Evolutionary conservation across 805 yeast species (phyloP), one percentile per base, ranked within the genome.

Genomic region (Wickerhamomyces bovis): DNA sequence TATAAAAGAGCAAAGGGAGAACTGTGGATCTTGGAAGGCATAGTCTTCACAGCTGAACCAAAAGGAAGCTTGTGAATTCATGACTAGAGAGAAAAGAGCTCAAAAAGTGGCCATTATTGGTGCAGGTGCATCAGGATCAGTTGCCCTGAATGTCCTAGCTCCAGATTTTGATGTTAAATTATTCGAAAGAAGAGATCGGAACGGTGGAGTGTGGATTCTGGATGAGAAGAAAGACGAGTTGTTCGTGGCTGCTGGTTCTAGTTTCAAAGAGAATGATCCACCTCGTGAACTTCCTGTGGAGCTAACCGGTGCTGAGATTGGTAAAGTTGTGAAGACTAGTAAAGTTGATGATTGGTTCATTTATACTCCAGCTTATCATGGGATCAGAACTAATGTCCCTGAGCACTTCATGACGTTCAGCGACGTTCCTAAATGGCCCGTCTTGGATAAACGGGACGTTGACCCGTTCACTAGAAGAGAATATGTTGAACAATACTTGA

Each of bases 111-210:
- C 73, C 19, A 60, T 73, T 16, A 68, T 73, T 25, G 78, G 78
- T 5, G 76, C 70, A n/a, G 78, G 78, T 1, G 75, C 78, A 3
- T 66, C 71, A 3, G 78, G 77, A 2, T 66, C 68, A 38, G 57
- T 68, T 1, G 59, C 70, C 8, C 69, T 71, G 38, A 48, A 65
- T 4, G 20, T 42, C 3, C 53, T 72, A 9, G 52, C 70, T 8
- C 57, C 60, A 39, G 75, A 72, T 44, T 64, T 70, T 44, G 58
- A 53, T 3, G 63, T 73, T 35, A 62, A 61, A 2, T 51, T 72
- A 2, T 71, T 67, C 50, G 78, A 73, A 52, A 55, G 75, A 41
- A 58, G 73, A 47, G 50, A 52, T 20, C 49, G 55, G 4, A 58
- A 64, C 16, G 78, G 77, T 6, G 78, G 78, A 2, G 56, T 68